A percentile compares a stretch with the other conserved stretches of the same genome.
phyloP scores from a whole-genome alignment of 139 green algal species.

The Pleodorina starrii region DNA sequence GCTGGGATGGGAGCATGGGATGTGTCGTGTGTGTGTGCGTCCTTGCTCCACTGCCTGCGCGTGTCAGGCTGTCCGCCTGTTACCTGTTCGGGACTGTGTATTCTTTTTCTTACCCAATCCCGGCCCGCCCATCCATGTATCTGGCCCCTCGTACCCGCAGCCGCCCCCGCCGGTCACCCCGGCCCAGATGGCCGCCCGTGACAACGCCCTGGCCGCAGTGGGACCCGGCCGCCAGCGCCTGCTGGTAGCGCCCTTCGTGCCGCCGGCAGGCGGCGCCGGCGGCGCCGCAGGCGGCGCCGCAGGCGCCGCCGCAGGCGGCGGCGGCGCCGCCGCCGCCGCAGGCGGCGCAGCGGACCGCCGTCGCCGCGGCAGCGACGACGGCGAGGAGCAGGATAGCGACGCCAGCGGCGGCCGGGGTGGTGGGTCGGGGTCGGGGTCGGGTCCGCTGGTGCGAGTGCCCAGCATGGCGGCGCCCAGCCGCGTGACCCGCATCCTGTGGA shows the following conservation, averaged over 20 bases:
- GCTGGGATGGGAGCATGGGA: too few relatives aligned
- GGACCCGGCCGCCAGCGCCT: neutral
- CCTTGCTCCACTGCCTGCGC: too few relatives aligned
- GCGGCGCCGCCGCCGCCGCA: neutral
- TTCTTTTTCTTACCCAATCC: too few relatives aligned
- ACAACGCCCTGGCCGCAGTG: neutral
- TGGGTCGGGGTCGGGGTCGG: neutral
- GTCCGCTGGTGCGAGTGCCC: neutral
- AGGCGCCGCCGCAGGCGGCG: neutral
- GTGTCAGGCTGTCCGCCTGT: too few relatives aligned
- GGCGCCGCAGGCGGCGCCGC: neutral
- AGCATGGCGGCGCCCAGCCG: conserved; percentile 16
- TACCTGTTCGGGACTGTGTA: too few relatives aligned
- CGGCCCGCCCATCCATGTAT: too few relatives aligned
- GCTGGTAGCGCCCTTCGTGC: conserved; percentile 1
- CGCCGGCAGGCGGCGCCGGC: neutral
- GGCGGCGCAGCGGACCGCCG: neutral
- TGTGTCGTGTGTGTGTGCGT: too few relatives aligned
- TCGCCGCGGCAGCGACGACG: neutral
- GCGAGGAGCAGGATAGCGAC: neutral
- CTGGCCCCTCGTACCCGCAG: too few relatives aligned
- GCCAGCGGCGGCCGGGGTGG: neutral
- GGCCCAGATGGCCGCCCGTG: neutral
- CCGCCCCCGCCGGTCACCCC: neutral
- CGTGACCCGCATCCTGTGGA: conserved; percentile 16